phyloP scores from a whole-genome alignment of 495 filamentous ascomycete genomes.

The Beverwykella pulmonaria region DNA sequence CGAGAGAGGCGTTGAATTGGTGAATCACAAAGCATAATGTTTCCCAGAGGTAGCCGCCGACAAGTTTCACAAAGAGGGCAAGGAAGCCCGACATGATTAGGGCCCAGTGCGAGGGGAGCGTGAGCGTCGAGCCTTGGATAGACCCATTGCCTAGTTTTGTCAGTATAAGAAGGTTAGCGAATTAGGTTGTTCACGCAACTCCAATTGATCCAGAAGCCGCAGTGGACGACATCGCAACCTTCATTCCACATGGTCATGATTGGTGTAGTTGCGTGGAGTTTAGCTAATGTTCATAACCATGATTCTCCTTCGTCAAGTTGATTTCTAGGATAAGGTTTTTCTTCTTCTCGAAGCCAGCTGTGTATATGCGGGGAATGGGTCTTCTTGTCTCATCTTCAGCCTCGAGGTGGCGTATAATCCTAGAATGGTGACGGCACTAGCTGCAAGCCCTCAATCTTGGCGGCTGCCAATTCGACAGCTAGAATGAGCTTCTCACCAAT shows the following conservation, averaged over 20 bases:
- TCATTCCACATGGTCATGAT: not conserved
- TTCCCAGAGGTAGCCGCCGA: constrained; percentile 18
- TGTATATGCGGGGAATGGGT: no score
- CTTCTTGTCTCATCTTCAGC: no score
- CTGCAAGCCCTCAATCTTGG: not conserved
- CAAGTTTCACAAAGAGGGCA: constrained; percentile 23
- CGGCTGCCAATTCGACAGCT: not conserved
- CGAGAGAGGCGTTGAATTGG: constrained; percentile 6
- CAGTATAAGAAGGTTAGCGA: no score
- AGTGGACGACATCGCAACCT: constrained; percentile 9
- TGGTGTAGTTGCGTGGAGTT: not conserved
- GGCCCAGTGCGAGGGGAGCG: constrained; percentile 19
- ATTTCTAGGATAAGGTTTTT: no score
- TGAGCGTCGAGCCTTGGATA: constrained; percentile 22
- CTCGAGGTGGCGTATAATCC: not conserved
- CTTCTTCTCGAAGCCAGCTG: no score
- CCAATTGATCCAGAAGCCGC: constrained; percentile 23
- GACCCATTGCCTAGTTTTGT: not conserved
- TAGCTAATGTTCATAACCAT: no score
- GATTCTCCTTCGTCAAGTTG: no score
- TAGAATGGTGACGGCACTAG: no score
- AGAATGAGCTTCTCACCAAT: no score
- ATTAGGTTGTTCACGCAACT: no score
- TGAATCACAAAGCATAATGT: constrained; percentile 23
- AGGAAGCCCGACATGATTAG: constrained; percentile 18